phyloP scores from a whole-genome alignment of 2,329 filamentous ascomycete genomes.

The Nothophoma quercina region DNA sequence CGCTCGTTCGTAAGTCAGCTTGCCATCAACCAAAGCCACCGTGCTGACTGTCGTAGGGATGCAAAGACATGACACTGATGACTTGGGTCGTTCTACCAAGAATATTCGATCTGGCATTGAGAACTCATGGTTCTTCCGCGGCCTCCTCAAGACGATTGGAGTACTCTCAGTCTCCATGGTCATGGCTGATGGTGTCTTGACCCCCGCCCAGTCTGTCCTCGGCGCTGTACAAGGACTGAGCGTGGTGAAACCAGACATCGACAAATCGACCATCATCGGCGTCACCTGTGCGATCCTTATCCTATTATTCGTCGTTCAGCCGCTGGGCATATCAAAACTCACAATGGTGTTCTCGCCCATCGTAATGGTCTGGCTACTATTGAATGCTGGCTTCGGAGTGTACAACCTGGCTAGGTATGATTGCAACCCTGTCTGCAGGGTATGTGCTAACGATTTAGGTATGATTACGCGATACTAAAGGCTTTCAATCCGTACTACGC shows the following conservation, averaged over 20 bases:
- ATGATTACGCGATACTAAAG: constrained; percentile 59
- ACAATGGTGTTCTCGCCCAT: constrained; percentile 70
- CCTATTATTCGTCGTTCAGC: constrained; percentile 69
- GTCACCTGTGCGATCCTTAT: constrained; percentile 71
- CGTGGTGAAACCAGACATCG: constrained; percentile 66
- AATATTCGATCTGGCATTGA: constrained; percentile 66
- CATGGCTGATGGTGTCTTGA: constrained; percentile 71
- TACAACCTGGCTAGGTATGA: constrained; percentile 54
- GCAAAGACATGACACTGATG: constrained; percentile 64
- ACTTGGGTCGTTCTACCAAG: constrained; percentile 62
- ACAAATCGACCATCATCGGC: constrained; percentile 66
- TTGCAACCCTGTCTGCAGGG: neutral
- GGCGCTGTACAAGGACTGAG: constrained; percentile 70
- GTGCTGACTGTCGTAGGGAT: constrained; percentile 48
- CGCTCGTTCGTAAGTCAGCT: constrained; percentile 55
- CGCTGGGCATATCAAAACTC: constrained; percentile 68
- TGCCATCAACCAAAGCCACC: neutral
- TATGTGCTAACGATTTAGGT: constrained; percentile 24
- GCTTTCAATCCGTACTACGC: constrained; percentile 66
- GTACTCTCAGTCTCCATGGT: constrained; percentile 74
- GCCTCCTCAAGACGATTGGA: constrained; percentile 66
- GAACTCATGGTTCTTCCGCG: constrained; percentile 60
- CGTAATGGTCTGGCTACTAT: constrained; percentile 70
- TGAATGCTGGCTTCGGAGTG: constrained; percentile 69
- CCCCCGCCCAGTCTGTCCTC: constrained; percentile 73